These are phyloP conservation scores for Artemisia annua DNA, from an alignment of 129 eudicot genomes.

Conservation along the genomic window DNA sequence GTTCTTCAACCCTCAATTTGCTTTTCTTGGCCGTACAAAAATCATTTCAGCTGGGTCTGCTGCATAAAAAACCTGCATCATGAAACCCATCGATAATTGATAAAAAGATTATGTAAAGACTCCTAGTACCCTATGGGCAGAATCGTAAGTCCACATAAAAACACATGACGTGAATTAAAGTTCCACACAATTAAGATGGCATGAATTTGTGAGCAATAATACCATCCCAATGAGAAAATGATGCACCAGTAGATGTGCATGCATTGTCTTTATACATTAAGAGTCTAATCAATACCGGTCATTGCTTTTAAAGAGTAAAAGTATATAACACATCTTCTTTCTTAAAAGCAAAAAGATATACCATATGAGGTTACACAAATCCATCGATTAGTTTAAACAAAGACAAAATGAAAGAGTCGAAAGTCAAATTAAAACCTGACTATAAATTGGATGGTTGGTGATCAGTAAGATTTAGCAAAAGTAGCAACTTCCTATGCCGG, in stretches of 20 bases:
- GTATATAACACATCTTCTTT: neutral
- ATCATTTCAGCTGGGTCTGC: neutral
- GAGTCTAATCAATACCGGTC: no score
- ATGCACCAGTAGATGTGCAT: no score
- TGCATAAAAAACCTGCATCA: conserved; percentile 17
- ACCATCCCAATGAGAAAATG: no score
- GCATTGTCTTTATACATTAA: no score
- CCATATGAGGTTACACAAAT: neutral
- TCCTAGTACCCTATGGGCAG: neutral
- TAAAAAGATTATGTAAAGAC: neutral
- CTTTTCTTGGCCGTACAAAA: neutral
- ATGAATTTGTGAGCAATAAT: no score
- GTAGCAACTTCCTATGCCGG: conserved; percentile 86
- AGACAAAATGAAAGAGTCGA: neutral
- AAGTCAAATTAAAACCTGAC: conserved; percentile 19
- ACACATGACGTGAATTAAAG: neutral
- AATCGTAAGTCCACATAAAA: neutral
- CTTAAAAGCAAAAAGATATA: neutral
- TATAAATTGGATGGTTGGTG: neutral
- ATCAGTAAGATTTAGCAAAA: conserved; percentile 87
- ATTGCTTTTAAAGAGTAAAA: neutral
- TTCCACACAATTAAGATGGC: no score
- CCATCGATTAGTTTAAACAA: no score
- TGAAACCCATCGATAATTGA: neutral
- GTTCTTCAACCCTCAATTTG: neutral